Conservation (phyloP, 2,329 filamentous ascomycete genomes). For the Penicillium sumatraense region DNA sequence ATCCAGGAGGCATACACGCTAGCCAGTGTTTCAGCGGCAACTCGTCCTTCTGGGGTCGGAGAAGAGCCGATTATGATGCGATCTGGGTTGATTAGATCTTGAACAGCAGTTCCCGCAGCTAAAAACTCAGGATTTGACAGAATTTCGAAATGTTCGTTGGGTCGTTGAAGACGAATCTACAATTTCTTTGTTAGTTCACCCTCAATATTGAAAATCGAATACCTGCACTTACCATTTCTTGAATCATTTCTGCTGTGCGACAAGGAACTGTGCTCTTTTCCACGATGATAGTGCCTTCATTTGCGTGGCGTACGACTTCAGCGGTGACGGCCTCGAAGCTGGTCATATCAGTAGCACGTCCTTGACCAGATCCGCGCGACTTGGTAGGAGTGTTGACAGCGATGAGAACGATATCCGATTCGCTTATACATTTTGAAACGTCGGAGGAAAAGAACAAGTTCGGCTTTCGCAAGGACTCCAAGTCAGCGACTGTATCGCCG, state of each 20-base stretch:
- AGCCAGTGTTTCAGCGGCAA: slow-evolving; percentile 67
- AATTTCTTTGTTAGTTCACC: slow-evolving; percentile 6
- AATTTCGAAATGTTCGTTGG: slow-evolving; percentile 71
- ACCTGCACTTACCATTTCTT: slow-evolving; percentile 66
- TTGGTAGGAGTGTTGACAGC: slow-evolving; percentile 82
- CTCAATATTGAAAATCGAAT: background rate
- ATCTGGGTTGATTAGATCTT: slow-evolving; percentile 71
- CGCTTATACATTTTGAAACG: slow-evolving; percentile 63
- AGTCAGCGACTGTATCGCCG: background rate
- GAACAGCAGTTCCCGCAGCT: slow-evolving; percentile 75
- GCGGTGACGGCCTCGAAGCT: slow-evolving; percentile 71
- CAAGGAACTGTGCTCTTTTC: slow-evolving; percentile 83
- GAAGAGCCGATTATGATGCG: slow-evolving; percentile 75
- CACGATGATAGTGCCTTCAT: slow-evolving; percentile 71
- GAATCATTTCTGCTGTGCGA: slow-evolving; percentile 71
- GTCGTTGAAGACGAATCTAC: slow-evolving; percentile 47
- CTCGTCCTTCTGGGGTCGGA: slow-evolving; percentile 61
- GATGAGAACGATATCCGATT: slow-evolving; percentile 75
- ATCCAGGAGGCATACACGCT: slow-evolving; percentile 74
- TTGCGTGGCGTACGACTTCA: slow-evolving; percentile 69
- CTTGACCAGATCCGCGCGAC: slow-evolving; percentile 68
- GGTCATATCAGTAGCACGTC: slow-evolving; percentile 72
- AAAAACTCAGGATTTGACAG: slow-evolving; percentile 83
- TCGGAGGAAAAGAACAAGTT: slow-evolving; percentile 78
- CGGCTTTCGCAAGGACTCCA: slow-evolving; percentile 33